Conservation (phyloP, 495 filamentous ascomycete species). For the Xylaria castorea region DNA sequence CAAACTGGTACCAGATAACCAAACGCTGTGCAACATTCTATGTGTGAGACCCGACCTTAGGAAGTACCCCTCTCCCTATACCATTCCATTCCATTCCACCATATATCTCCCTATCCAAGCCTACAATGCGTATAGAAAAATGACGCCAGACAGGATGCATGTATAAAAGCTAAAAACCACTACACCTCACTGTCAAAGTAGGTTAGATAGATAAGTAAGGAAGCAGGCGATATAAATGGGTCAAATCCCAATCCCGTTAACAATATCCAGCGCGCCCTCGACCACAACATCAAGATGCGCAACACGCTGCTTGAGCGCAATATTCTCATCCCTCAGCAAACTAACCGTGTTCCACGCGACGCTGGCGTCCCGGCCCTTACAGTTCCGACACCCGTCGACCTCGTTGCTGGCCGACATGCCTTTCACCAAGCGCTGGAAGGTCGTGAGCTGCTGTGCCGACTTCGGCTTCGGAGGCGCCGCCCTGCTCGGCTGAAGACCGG, state of each 20-base stretch:
- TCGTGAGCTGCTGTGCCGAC: conserved; percentile 44
- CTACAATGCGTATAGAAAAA: background rate
- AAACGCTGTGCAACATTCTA: background rate
- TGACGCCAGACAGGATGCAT: conserved; percentile 1
- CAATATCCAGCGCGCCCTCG: conserved; percentile 73
- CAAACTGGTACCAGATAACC: background rate
- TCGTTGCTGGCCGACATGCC: conserved; percentile 48
- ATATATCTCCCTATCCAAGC: background rate
- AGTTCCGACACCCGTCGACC: conserved; percentile 61
- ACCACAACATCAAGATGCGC: conserved; percentile 71
- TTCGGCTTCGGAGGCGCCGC: conserved; percentile 22
- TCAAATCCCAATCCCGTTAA: conserved; percentile 55
- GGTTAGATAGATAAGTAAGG: background rate
- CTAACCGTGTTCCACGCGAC: conserved; percentile 76
- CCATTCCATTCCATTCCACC: no score
- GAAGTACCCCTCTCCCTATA: background rate
- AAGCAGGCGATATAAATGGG: no score
- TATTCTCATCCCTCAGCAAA: conserved; percentile 75
- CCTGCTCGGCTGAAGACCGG: background rate
- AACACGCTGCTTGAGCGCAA: conserved; percentile 69
- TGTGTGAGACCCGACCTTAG: background rate
- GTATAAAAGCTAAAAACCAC: background rate
- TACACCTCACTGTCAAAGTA: background rate
- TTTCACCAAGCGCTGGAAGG: conserved; percentile 60
- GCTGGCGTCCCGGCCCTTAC: conserved; percentile 65